Base-by-base conservation (phyloP, 2,329 filamentous ascomycete genomes). In the Fusarium sacchari region DNA sequence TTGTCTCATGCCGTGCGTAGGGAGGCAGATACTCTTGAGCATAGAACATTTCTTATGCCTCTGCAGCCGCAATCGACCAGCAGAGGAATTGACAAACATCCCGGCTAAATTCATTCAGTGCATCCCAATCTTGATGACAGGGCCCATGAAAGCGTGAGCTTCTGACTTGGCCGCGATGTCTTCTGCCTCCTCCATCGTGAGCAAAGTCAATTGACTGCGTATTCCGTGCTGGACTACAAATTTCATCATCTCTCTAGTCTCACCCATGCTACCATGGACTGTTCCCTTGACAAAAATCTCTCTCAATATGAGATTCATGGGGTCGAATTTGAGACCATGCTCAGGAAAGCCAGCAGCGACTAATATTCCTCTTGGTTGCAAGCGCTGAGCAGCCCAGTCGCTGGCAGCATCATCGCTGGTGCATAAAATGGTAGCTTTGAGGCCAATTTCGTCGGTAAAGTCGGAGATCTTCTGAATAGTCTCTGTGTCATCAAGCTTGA, bases 271-370 rank as follows among this genome's bases (percentile, higher is more conserved):
- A 40, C 65, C 67, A 26, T 75, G 73, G 7, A 69, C 43, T 12
- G 60, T 46, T 13, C 74, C 69, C 36, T 73, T 73, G 28, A 75
- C 47, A 7, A 67, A 22, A 50, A 73, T 71, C 44, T 75, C 71
- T 7, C 39, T 53, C n/a, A 58, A 52, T 7, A 73, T 30, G 30
- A 76, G 63, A 39, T 74, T 69, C 55, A 73, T 56, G 6, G 73
- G 34, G 32, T 77, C 71, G 18, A 77, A 71, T n/a, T 53, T 71
- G 50, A 74, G 53, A 8, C 71, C 75, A 14, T 59, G 24, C 15
- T 63, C 53, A 15, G 75, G 75, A 34, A 77, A 44, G 17, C 75
- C 75, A 14, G 66, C 62, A 22, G 50, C 64, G 12, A 76, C 68
- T 8, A 63, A 42, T 6, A 55, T 37, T 8, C 72, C 72, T 14